A percentile compares a stretch with the other conserved stretches of the same genome.
Evolutionary conservation across 495 filamentous ascomycete species (phyloP).

Genomic region (Neurospora sp.): DNA sequence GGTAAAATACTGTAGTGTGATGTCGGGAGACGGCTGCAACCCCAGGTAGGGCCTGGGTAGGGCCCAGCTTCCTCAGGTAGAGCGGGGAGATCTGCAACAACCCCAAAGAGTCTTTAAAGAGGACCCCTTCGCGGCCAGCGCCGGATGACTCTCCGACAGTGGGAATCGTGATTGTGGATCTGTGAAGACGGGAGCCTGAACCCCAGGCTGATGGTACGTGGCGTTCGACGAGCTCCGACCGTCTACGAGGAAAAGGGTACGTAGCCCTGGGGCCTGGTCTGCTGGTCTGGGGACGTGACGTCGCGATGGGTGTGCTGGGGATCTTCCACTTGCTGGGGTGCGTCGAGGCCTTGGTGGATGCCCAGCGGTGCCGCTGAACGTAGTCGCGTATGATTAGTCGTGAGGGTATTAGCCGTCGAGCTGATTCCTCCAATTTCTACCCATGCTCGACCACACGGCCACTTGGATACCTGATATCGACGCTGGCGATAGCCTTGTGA

Average conservation of each 20-base stretch:
- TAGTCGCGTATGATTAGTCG: neutral
- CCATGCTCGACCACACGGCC: neutral
- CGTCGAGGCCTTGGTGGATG: neutral
- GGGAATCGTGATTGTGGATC: slow-evolving; percentile 14
- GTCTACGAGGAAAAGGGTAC: neutral
- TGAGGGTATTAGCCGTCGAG: neutral
- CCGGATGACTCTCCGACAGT: slow-evolving; percentile 15
- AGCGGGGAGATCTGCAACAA: slow-evolving; percentile 18
- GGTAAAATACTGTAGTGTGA: neutral
- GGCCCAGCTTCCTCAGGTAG: slow-evolving; percentile 2
- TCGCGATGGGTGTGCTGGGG: neutral
- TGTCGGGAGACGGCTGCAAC: neutral
- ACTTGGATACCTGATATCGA: neutral
- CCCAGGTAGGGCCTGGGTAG: neutral
- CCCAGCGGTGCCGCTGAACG: neutral
- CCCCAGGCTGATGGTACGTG: slow-evolving; percentile 5
- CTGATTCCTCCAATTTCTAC: neutral
- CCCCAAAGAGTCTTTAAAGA: slow-evolving; percentile 10
- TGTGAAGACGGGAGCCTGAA: slow-evolving; percentile 8
- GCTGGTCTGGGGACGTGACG: neutral
- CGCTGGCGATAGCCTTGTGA: neutral
- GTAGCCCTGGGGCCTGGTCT: neutral
- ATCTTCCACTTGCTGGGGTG: neutral
- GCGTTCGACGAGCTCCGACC: neutral
- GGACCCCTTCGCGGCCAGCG: slow-evolving; percentile 10